A percentile compares a stretch with the other conserved stretches of the same genome.
Conservation (phyloP, 2,329 filamentous ascomycete species). For the Trichoderma harzianum region DNA sequence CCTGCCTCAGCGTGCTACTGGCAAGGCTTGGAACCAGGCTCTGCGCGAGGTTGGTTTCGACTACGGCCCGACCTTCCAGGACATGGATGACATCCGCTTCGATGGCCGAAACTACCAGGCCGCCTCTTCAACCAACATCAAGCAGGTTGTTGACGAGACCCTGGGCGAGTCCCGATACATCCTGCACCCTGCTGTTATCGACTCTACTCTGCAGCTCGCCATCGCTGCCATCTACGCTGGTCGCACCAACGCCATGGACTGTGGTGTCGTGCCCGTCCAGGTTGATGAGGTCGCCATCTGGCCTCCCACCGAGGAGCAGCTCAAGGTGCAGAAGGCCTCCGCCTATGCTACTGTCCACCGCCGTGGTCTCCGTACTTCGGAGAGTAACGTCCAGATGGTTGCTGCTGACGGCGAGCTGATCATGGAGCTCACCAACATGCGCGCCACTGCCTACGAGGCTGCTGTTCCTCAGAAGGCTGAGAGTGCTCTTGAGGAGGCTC, state of each 20-base stretch:
- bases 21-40: slow-evolving; percentile 28
- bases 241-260: slow-evolving; percentile 27
- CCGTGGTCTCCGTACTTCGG: slow-evolving; percentile 24
- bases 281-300: slow-evolving; percentile 29
- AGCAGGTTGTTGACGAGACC: slow-evolving; percentile 18
- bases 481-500: slow-evolving; percentile 17
- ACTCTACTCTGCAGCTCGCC: slow-evolving; percentile 34
- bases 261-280: slow-evolving; percentile 31
- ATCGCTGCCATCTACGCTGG: neutral
- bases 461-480: slow-evolving; percentile 27
- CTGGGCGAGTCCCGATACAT: slow-evolving; percentile 40
- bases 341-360: slow-evolving; percentile 22
- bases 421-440: slow-evolving; percentile 28
- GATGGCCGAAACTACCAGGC: slow-evolving; percentile 29
- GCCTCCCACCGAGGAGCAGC: slow-evolving; percentile 18
- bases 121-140: slow-evolving; percentile 25
- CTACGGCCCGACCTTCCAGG: slow-evolving; percentile 39
- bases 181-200: slow-evolving; percentile 36
- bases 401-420: slow-evolving; percentile 25
- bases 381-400: slow-evolving; percentile 24
- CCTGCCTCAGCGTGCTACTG: slow-evolving; percentile 26
- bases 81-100: slow-evolving; percentile 29
- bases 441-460: slow-evolving; percentile 29
- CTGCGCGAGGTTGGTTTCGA: slow-evolving; percentile 36
- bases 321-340: slow-evolving; percentile 17